Percentiles rank a stretch among this genome's conserved stretches.
These are phyloP conservation scores for Lasiosphaeriaceae sp. DNA, from an alignment of 495 filamentous ascomycete species.

Conservation along the genomic window DNA sequence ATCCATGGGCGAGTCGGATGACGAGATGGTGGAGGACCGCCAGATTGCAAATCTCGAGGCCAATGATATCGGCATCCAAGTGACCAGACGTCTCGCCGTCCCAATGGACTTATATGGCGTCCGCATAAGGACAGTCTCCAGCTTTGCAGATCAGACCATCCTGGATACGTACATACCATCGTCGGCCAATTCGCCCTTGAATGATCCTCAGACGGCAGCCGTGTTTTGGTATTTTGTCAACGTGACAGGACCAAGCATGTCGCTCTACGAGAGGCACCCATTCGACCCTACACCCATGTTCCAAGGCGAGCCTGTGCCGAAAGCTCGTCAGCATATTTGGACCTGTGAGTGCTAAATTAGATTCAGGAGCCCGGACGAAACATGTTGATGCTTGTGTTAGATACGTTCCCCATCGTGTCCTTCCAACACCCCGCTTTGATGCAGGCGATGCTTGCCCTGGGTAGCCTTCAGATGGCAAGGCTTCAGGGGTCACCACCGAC, in stretches of 20 bases:
- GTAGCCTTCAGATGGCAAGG: conserved; percentile 84
- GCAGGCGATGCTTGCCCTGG: conserved; percentile 86
- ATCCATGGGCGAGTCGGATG: conserved; percentile 53
- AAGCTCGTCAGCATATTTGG: conserved; percentile 75
- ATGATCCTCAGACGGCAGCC: conserved; percentile 75
- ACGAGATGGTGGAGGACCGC: conserved; percentile 33
- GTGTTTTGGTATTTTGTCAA: conserved; percentile 93
- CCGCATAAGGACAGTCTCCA: conserved; percentile 41
- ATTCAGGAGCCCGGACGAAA: neutral
- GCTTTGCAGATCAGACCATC: conserved; percentile 49
- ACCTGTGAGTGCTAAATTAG: conserved; percentile 46
- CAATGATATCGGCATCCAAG: conserved; percentile 37
- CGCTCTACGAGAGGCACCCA: conserved; percentile 81
- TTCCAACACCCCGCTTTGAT: conserved; percentile 80
- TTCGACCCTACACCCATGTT: conserved; percentile 73
- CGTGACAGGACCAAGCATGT: conserved; percentile 81
- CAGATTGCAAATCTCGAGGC: conserved; percentile 29
- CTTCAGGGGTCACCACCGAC: conserved; percentile 67
- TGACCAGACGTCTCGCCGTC: conserved; percentile 30
- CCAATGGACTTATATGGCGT: conserved; percentile 32
- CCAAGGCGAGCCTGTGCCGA: conserved; percentile 58
- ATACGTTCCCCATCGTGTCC: conserved; percentile 80
- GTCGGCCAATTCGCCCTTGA: conserved; percentile 71
- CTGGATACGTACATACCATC: conserved; percentile 75
- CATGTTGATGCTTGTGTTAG: conserved; percentile 21